Base-by-base conservation (phyloP, 495 filamentous ascomycete species). In the Penicillium pulvis region DNA sequence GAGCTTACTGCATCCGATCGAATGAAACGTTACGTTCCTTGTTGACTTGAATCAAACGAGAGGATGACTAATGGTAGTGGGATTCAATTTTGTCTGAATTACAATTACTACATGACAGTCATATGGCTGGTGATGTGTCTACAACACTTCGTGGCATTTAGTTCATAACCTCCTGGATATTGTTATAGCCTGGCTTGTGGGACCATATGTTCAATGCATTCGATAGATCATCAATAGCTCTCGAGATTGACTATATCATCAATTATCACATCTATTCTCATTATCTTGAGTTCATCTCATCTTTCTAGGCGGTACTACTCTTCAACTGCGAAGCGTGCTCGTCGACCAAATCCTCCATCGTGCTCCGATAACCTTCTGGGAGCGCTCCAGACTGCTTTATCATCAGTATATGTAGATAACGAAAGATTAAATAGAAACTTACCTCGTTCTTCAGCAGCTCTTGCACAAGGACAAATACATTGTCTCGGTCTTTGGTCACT, bases 381-480 rank as follows among this genome's bases (percentile, higher is more conserved):
- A 79, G 65, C 31, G 62, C 43, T 30, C 68, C 67, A 51, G 68
- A 50, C 75, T 78, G 43, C 20, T 26, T 44, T 39, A 9, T 10
- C n/a, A 55, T 67, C 47, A 72, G 65, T 39, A 62, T 47, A 8
- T 39, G 47, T 39, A 19, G 26, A 11, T 10, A 41, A 2, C n/a
- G 1, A 9, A 26, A 12, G 35, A 47, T 42, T 10, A 28, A 10
- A 4, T 50, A 23, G 14, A 43, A 24, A 66, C 78, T 70, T 58
- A 83, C 79, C 62, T 79, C 75, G 58, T 76, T 75, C 61, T 76
- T 77, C 56, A 88, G 57, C 31, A 91, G 58, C 60, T 85, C 83
- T 41, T 83, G 80, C 3, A 85, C 65, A 39, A 91, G 74, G 20
- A 91, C 79, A 50, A 88, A 67, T 0, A 75, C 83, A 64, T 92